A percentile compares a stretch with the other conserved stretches of the same genome.
Evolutionary conservation across 495 filamentous ascomycete species (phyloP).

Genomic region (Clavariopsis aquatica): DNA sequence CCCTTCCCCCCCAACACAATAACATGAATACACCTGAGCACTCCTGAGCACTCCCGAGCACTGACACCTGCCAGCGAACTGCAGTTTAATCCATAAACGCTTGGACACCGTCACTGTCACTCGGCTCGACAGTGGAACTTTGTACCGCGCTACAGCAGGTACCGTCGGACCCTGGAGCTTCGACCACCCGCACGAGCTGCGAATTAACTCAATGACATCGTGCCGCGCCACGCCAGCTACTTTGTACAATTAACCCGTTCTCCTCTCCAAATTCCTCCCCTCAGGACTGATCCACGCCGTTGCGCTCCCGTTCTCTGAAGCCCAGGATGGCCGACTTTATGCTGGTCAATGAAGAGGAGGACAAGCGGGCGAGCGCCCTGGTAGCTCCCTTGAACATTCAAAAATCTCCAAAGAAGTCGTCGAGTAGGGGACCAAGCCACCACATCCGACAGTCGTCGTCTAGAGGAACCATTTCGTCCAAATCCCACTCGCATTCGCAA

Average conservation of each 20-base stretch:
- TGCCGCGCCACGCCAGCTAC: slow-evolving; percentile 6
- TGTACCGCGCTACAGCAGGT: neutral
- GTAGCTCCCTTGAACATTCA: slow-evolving; percentile 40
- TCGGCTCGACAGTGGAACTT: neutral
- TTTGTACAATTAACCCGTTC: slow-evolving; percentile 28
- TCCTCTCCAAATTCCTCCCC: neutral
- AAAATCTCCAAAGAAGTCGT: slow-evolving; percentile 38
- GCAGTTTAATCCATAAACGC: slow-evolving; percentile 10
- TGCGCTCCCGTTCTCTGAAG: neutral
- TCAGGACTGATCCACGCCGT: neutral
- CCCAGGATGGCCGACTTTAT: slow-evolving; percentile 32
- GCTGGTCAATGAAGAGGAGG: slow-evolving; percentile 25
- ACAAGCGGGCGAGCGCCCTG: slow-evolving; percentile 37
- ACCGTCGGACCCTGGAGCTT: neutral
- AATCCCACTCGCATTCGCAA: slow-evolving; percentile 38
- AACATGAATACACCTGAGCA: slow-evolving; percentile 26
- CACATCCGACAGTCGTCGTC: slow-evolving; percentile 39
- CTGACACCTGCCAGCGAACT: slow-evolving; percentile 19
- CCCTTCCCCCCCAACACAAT: slow-evolving; percentile 11
- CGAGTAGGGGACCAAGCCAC: slow-evolving; percentile 19
- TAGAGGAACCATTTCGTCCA: slow-evolving; percentile 21
- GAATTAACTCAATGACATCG: slow-evolving; percentile 29
- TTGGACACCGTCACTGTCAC: slow-evolving; percentile 11
- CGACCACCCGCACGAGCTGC: neutral
- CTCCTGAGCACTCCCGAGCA: slow-evolving; percentile 17